Evolutionary conservation across 768 basidiomycete species (phyloP), one percentile per base, ranked within the genome.

Genomic region (Chalciporus pseudorubinellus): DNA sequence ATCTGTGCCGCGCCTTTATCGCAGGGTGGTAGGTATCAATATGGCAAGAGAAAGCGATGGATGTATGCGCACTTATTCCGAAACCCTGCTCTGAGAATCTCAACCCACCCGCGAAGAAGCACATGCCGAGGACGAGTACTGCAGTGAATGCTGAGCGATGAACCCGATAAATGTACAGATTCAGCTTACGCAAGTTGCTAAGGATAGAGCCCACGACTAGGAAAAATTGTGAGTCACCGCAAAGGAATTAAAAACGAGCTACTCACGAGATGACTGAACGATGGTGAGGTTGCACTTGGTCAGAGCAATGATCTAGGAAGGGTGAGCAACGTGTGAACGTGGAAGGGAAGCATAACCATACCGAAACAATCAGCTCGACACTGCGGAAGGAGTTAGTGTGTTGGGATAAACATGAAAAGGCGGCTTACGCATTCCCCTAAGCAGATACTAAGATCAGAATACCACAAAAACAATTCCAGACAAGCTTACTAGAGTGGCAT

Each of bases 61-160:
- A 9, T 44, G 47, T 14, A 39, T 59, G 7, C 34, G n/a, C n/a
- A 90, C 89, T 83, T 3, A 76, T 65, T 54, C 88, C 83, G 54
- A 90, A 90, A 1, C 80, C 85, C 66, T 92, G 90, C 61, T 92
- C 87, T 3, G 85, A 82, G 57, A 85, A 92, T 13, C 80, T 77
- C 55, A 84, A 61, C 0, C 89, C 89, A 13, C 90, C 89, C 1
- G 89, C 90, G 55, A 92, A 87, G 70, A 92, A 89, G 59, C 88
- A 89, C 68, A 92, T 81, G 16, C 91, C 91, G 11, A 92, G 78
- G 16, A 93, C 89, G 36, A 94, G 80, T 2, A 94, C 89, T 91
- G 39, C 19, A 18, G 43, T 16, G 7, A 3, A 26, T 46, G 2
- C 44, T 46, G 51, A 53, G 47, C 31, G 34, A 33, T 9, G 19